A percentile compares a stretch with the other conserved stretches of the same genome.
phyloP scores from a whole-genome alignment of 2,329 filamentous ascomycete genomes.

The Madurella mycetomatis region DNA sequence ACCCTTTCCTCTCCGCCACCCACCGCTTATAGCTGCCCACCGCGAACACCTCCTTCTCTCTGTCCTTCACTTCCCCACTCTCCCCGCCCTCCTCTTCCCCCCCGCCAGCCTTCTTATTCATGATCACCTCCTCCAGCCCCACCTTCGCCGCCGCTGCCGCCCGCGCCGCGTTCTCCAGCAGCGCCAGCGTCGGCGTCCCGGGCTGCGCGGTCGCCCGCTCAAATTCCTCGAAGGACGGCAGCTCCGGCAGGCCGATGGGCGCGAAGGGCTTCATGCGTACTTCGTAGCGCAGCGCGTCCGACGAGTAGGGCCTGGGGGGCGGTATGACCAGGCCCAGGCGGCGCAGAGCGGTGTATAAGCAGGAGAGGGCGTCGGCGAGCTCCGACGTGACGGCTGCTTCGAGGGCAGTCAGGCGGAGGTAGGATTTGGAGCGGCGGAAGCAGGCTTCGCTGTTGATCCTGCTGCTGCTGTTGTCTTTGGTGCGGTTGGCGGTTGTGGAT shows the following conservation, averaged over 20 bases:
- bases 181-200: constrained; percentile 34
- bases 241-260: constrained; percentile 60
- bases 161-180: constrained; percentile 44
- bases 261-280: constrained; percentile 83
- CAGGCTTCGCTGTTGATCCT: constrained; percentile 34
- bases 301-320: constrained; percentile 60
- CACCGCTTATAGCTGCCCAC: constrained; percentile 58
- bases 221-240: constrained; percentile 63
- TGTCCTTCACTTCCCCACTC: no score
- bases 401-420: constrained; percentile 57
- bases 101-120: no score
- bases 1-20: constrained; percentile 54
- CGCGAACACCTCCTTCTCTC: constrained; percentile 50
- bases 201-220: constrained; percentile 38
- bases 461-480: constrained; percentile 7
- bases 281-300: constrained; percentile 67
- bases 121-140: constrained; percentile 44
- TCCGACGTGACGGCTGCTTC: constrained; percentile 61
- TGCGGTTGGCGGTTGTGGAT: constrained; percentile 14
- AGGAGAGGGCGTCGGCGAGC: constrained; percentile 50
- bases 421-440: constrained; percentile 47
- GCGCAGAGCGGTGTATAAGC: constrained; percentile 62
- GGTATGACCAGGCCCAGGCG: constrained; percentile 53
- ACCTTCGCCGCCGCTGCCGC: constrained; percentile 47
- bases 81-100: no score